Evolutionary conservation across 306 rosid genomes (phyloP).

Genomic region (Castanea sativa): DNA sequence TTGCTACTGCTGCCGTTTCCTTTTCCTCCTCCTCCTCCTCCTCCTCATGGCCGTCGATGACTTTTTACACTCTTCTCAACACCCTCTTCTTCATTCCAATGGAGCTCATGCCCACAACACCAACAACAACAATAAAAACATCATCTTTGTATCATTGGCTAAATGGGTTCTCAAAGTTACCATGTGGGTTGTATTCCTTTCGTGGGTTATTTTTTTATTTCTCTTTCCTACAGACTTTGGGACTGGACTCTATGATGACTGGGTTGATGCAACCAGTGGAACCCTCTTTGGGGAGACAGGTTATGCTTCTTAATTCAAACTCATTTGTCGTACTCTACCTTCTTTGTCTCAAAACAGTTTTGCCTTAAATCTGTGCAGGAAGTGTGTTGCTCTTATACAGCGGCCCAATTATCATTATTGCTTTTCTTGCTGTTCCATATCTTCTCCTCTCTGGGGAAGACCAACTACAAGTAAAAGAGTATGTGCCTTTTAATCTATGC

Average conservation of each 20-base stretch:
- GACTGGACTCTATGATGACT: conserved; percentile 8
- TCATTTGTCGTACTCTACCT: not conserved
- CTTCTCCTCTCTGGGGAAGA: conserved; percentile 57
- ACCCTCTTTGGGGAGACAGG: conserved; percentile 66
- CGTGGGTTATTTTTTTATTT: conserved; percentile 58
- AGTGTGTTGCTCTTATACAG: conserved; percentile 47
- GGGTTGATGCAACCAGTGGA: conserved; percentile 27
- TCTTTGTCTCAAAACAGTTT: conserved; percentile 15
- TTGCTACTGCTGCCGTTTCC: too few species aligned
- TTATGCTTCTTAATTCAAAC: not conserved
- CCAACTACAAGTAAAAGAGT: conserved; percentile 36
- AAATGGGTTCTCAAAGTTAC: conserved; percentile 50
- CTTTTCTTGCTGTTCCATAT: conserved; percentile 60
- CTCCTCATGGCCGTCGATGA: not conserved
- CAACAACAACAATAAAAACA: not conserved
- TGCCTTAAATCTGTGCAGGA: conserved; percentile 41
- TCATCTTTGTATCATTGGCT: conserved; percentile 28
- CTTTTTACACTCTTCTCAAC: not conserved
- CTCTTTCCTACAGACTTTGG: conserved; percentile 39
- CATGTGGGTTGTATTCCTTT: conserved; percentile 48
- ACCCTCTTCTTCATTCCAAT: not conserved
- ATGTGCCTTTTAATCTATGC: conserved; percentile 16
- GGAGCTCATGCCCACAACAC: not conserved
- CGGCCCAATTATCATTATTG: conserved; percentile 62
- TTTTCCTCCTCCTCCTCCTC: not conserved